Base-by-base conservation (phyloP, 768 basidiomycete species). In the Leccinum variicolor region DNA sequence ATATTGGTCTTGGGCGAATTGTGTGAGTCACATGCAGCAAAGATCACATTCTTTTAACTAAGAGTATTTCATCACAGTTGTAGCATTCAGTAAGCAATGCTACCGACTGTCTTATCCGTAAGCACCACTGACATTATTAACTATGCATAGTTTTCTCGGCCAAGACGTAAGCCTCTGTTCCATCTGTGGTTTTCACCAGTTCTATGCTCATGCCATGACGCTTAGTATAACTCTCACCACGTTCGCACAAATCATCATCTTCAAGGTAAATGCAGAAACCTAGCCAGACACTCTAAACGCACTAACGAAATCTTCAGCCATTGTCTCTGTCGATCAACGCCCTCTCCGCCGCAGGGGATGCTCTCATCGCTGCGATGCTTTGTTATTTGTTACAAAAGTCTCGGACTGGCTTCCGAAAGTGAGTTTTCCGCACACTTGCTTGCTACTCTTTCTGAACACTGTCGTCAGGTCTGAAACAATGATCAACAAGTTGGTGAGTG, bases 301-400 rank as follows among this genome's bases (percentile, higher is more conserved):
- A 14, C 57, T 53, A 23, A 59, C 15, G 9, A 26, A 6, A 6
- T 3, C 6, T 23, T n/a, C 52, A 69, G 68, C 10, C 74, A 5
- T 64, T 84, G 41, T 79, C 81, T 0, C 79, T 80, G 49, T 68
- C 80, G 3, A 77, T 85, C 62, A 84, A 84, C 59, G 81, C 74
- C 1, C 66, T 80, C 4, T 76, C 81, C 3, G 79, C 80, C 0
- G 69, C 71, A 11, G 75, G 75, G 2, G 84, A 85, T 47, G 66
- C 84, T 17, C 59, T 79, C 11, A 85, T 85, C 41, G 82, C 84
- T 0, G 53, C 53, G 11, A 74, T 75, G n/a, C 75, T 85, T 3
- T 80, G 78, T 54, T 59, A 64, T 48, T 60, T 84, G 55, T 70
- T 85, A 28, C 77, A 82, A 13, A 69, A 55, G 17, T 77, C 81